Evolutionary conservation across 225 moss, liverwort and hornwort genomes (phyloP).

Genomic region (Polytrichum formosum): DNA sequence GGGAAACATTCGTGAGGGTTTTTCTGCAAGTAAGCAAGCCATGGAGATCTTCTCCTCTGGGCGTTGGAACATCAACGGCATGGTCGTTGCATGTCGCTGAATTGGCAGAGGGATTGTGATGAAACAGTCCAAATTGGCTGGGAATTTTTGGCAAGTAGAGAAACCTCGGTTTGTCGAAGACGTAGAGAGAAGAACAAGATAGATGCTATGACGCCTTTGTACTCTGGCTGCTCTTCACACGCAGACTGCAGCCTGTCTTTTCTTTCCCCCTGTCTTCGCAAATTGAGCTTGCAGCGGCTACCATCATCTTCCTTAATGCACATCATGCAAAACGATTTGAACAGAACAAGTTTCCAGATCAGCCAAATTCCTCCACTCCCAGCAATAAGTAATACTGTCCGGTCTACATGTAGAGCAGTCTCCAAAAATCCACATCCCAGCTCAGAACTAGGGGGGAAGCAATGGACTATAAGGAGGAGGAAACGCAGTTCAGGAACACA

Average conservation of each 20-base stretch:
- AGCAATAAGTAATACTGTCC: background rate
- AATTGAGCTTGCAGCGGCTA: no score
- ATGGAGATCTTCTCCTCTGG: background rate
- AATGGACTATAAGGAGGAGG: constrained; percentile 7
- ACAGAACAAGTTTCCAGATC: constrained; percentile 2
- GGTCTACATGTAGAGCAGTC: no score
- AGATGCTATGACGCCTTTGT: constrained; percentile 8
- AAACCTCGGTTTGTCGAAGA: no score
- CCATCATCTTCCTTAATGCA: no score
- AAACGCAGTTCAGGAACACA: background rate
- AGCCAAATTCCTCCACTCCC: constrained; percentile 2
- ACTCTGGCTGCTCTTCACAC: background rate
- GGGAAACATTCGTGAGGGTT: no score
- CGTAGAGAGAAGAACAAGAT: background rate
- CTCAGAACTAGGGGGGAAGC: constrained; percentile 4
- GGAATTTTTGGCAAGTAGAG: no score
- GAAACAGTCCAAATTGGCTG: no score
- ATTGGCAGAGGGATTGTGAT: background rate
- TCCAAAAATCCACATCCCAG: constrained; percentile 2
- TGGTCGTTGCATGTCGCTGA: background rate
- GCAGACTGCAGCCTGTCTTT: constrained; percentile 3
- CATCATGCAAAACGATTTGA: no score
- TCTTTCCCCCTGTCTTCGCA: background rate
- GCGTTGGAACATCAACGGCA: background rate
- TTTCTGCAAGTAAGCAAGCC: no score